These are phyloP conservation scores for Vitis hybrid DNA, from an alignment of 177 flowering plant genomes.

Conservation along the genomic window DNA sequence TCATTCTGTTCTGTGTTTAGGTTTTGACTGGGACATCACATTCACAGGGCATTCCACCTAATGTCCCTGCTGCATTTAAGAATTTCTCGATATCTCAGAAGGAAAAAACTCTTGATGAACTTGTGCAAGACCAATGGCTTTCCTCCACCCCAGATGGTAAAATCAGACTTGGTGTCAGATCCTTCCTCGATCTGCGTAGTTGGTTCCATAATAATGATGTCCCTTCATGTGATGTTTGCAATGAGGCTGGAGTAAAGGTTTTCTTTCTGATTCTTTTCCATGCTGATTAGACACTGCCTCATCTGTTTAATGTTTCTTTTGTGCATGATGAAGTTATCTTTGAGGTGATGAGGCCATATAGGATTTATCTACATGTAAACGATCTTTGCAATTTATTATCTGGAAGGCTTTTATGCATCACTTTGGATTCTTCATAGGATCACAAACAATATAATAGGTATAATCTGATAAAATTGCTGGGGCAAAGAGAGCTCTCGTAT, in stretches of 20 bases:
- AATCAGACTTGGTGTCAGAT: slow-evolving; percentile 82
- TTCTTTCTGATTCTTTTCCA: neutral
- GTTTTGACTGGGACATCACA: slow-evolving; percentile 39
- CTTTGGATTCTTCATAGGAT: no score
- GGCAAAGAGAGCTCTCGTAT: no score
- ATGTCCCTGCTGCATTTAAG: slow-evolving; percentile 63
- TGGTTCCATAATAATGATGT: slow-evolving; percentile 78
- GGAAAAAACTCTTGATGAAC: slow-evolving; percentile 75
- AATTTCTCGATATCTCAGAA: slow-evolving; percentile 78
- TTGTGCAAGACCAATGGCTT: slow-evolving; percentile 80
- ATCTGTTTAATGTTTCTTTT: neutral
- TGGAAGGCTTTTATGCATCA: no score
- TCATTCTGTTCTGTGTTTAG: slow-evolving; percentile 23
- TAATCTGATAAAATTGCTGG: no score
- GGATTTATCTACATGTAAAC: no score
- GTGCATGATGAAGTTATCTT: neutral
- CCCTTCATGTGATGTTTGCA: slow-evolving; percentile 83
- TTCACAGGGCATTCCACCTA: slow-evolving; percentile 36
- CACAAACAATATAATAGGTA: no score
- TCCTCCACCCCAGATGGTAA: slow-evolving; percentile 50
- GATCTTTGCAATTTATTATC: no score
- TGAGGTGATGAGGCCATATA: no score
- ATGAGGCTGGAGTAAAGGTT: slow-evolving; percentile 96
- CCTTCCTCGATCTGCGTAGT: slow-evolving; percentile 87
- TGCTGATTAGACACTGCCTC: neutral